Conservation (phyloP, 2,329 filamentous ascomycete genomes). For the Exserohilum rostratum region DNA sequence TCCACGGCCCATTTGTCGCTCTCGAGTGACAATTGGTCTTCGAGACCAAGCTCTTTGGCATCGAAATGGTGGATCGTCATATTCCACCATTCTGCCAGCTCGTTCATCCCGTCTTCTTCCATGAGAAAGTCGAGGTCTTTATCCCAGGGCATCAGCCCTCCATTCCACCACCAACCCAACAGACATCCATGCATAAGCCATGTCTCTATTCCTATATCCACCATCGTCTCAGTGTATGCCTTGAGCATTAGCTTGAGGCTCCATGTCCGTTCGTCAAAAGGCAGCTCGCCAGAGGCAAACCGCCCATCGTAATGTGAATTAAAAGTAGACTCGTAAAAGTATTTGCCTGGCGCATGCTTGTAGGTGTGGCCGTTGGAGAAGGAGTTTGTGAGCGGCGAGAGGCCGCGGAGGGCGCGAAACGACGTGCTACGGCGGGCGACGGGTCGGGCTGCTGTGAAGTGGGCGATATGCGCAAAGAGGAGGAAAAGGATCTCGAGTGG, state of each 20-base stretch:
- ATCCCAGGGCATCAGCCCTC: constrained; percentile 67
- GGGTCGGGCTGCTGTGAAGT: not conserved
- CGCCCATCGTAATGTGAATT: constrained; percentile 63
- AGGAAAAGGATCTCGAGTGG: not conserved
- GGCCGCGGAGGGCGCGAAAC: constrained; percentile 19
- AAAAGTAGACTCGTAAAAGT: constrained; percentile 52
- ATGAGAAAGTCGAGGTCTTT: constrained; percentile 66
- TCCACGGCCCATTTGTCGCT: not conserved
- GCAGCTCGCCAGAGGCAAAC: constrained; percentile 56
- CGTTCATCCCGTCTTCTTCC: constrained; percentile 60
- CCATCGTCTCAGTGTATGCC: constrained; percentile 64
- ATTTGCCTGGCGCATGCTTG: constrained; percentile 27
- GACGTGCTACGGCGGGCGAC: constrained; percentile 19
- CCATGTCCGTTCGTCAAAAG: constrained; percentile 54
- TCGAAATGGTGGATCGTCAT: constrained; percentile 61
- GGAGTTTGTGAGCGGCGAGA: constrained; percentile 27
- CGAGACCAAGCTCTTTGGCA: constrained; percentile 15
- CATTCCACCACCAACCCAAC: constrained; percentile 69
- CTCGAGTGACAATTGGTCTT: not conserved
- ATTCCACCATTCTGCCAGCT: constrained; percentile 65
- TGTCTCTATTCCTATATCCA: constrained; percentile 62
- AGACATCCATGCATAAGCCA: constrained; percentile 69
- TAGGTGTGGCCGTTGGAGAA: constrained; percentile 22
- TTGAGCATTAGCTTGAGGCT: constrained; percentile 60
- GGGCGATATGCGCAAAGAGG: not conserved